phyloP scores from a whole-genome alignment of 2,329 filamentous ascomycete species.

The Aspergillus sp. region DNA sequence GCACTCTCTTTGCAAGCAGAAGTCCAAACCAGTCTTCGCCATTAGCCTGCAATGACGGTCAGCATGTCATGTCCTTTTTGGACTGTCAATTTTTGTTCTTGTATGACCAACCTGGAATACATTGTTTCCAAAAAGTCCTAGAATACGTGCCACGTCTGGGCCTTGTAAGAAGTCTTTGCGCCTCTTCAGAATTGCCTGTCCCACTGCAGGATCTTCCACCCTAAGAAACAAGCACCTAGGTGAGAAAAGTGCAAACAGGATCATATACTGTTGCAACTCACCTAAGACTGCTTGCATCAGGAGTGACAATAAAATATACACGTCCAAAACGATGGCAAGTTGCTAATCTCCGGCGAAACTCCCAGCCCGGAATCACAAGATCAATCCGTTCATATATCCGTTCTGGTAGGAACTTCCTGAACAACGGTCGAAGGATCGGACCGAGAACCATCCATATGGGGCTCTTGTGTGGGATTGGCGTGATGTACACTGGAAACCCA shows the following conservation, averaged over 20 bases:
- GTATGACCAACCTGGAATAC: slow-evolving; percentile 28
- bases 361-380: slow-evolving; percentile 31
- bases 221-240: neutral
- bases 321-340: slow-evolving; percentile 28
- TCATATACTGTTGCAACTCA: neutral
- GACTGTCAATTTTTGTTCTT: neutral
- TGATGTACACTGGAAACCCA: slow-evolving; percentile 24
- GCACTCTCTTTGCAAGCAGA: neutral
- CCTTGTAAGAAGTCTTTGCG: slow-evolving; percentile 36
- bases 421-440: slow-evolving; percentile 17
- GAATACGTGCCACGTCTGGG: slow-evolving; percentile 23
- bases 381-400: slow-evolving; percentile 25
- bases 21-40: slow-evolving; percentile 29
- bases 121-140: slow-evolving; percentile 36
- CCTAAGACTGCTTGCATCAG: slow-evolving; percentile 9
- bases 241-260: neutral
- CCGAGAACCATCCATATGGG: slow-evolving; percentile 28
- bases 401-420: slow-evolving; percentile 25
- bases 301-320: slow-evolving; percentile 31
- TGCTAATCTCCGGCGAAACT: slow-evolving; percentile 27
- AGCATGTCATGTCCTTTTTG: neutral
- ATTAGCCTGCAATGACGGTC: slow-evolving; percentile 17
- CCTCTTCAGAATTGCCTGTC: slow-evolving; percentile 28
- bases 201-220: slow-evolving; percentile 29
- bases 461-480: slow-evolving; percentile 21